Base-by-base conservation (phyloP, 345 rosid genomes). In the Syzygium jambos region DNA sequence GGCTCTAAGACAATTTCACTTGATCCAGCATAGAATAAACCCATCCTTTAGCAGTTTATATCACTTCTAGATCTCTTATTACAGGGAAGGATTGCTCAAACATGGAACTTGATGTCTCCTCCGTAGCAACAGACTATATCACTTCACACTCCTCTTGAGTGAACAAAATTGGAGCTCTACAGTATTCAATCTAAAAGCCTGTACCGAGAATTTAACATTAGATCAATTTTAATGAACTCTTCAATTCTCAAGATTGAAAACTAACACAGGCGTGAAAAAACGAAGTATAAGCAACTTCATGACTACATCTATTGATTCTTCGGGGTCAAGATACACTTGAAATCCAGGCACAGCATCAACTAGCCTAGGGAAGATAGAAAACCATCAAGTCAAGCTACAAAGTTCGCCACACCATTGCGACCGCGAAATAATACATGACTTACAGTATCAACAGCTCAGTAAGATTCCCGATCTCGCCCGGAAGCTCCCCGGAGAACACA, bases 381-480 rank as follows among this genome's bases (percentile, higher is more conserved):
- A 55, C 17, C 57, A 7, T 55, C 57, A 21, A 55, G 41, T 38
- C 41, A 38, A 38, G 41, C 41, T 38, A 38, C 41, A 38, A 38
- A 38, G 41, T 38, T 38, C 41, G 3, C 41, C 41, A 4, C 41
- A 38, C 4, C 41, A 38, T 38, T 38, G 41, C 4, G 41, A 38
- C 41, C 4, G 4, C 0, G 41, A 38, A 38, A 38, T 38, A 38
- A 38, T 38, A 38, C 51, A 46, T 7, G 61, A 87, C 92, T 89
- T 90, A 93, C 95, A 93, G 84, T 54, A 34, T 2, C 38, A 34
- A 34, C 3, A 34, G 38, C 38, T 34, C 38, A 34, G 38, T 87
- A 27, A 92, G 91, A 65, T 63, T 87, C 73, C 93, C 95, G 46
- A 93, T 85, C 84, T 92, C 92, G 77, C 65, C 85, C 1, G 93